phyloP scores from a whole-genome alignment of 176 grass and related monocot genomes.

The Aegilops longissima region DNA sequence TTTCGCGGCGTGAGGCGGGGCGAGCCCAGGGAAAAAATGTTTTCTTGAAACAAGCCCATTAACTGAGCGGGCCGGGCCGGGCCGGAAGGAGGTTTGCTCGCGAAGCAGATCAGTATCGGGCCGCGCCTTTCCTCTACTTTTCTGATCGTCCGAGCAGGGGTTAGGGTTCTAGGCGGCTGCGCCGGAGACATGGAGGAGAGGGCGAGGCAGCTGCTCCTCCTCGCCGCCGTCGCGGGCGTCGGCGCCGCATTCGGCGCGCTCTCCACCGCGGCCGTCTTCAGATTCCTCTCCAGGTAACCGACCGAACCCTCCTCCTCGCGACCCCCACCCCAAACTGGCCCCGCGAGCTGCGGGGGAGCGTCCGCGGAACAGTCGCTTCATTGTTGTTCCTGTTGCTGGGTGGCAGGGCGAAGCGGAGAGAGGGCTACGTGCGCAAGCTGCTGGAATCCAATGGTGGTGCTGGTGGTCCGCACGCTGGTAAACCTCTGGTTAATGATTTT shows the following conservation, averaged over 20 bases:
- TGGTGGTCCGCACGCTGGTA: background rate
- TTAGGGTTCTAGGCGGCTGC: slow-evolving; percentile 39
- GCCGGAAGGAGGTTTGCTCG: background rate
- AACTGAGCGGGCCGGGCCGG: background rate
- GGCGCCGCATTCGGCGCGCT: slow-evolving; percentile 58
- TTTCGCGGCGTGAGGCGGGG: too few species aligned
- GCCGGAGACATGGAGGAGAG: slow-evolving; percentile 45
- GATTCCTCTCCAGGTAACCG: slow-evolving; percentile 50
- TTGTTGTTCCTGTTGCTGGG: background rate
- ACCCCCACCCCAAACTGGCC: background rate
- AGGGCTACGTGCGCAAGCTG: slow-evolving; percentile 23
- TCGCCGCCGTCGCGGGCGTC: slow-evolving; percentile 45
- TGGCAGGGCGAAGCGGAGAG: slow-evolving; percentile 39
- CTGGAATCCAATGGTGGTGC: slow-evolving; percentile 29
- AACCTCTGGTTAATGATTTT: background rate
- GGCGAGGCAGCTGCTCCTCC: slow-evolving; percentile 60
- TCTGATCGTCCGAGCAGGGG: background rate
- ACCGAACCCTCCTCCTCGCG: background rate
- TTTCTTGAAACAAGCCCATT: background rate
- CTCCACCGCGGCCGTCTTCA: slow-evolving; percentile 43
- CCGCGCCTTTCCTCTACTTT: background rate
- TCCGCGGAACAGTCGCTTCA: background rate
- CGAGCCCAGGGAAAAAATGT: too few species aligned
- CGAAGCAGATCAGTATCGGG: background rate
- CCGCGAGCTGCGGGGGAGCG: background rate